Evolutionary conservation across 805 yeast genomes (phyloP).

Genomic region (Wickerhamomyces alni): DNA sequence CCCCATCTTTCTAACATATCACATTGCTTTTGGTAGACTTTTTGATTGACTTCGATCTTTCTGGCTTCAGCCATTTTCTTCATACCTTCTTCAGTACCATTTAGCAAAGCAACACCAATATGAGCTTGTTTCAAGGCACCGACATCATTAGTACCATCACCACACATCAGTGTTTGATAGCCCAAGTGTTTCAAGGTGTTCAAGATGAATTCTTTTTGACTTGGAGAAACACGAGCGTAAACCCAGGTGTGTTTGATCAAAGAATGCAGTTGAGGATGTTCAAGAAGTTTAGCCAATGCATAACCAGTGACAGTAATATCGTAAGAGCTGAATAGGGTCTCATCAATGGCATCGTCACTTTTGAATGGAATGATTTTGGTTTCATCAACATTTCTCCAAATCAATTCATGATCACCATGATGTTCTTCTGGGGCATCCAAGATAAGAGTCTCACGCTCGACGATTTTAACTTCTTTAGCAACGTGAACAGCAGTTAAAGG

Average conservation of each 20-base stretch:
- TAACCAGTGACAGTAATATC: constrained; percentile 93
- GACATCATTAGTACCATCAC: constrained; percentile 99
- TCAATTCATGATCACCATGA: constrained; percentile 52
- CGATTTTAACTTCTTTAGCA: constrained; percentile 87
- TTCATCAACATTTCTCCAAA: constrained; percentile 85
- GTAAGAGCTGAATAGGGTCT: constrained; percentile 50
- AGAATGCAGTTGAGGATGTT: constrained; percentile 63
- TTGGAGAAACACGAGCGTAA: constrained; percentile 94
- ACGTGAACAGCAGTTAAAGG: constrained; percentile 98
- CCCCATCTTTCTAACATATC: constrained; percentile 76
- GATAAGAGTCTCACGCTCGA: constrained; percentile 77
- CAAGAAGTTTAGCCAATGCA: constrained; percentile 64
- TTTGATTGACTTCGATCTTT: constrained; percentile 55
- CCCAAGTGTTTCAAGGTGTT: constrained; percentile 81
- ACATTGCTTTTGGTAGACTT: constrained; percentile 79
- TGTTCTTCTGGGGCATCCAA: constrained; percentile 79
- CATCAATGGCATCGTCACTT: constrained; percentile 50
- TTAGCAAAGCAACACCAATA: constrained; percentile 94
- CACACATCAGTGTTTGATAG: constrained; percentile 95
- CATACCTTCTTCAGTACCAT: constrained; percentile 94
- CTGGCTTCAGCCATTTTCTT: constrained; percentile 81
- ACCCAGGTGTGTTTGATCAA: constrained; percentile 91
- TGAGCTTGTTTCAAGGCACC: constrained; percentile 99
- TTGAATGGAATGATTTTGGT: constrained; percentile 62
- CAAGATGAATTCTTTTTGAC: constrained; percentile 89